Conservation (phyloP, 2,329 filamentous ascomycete genomes). For the Penicillium polonicum region DNA sequence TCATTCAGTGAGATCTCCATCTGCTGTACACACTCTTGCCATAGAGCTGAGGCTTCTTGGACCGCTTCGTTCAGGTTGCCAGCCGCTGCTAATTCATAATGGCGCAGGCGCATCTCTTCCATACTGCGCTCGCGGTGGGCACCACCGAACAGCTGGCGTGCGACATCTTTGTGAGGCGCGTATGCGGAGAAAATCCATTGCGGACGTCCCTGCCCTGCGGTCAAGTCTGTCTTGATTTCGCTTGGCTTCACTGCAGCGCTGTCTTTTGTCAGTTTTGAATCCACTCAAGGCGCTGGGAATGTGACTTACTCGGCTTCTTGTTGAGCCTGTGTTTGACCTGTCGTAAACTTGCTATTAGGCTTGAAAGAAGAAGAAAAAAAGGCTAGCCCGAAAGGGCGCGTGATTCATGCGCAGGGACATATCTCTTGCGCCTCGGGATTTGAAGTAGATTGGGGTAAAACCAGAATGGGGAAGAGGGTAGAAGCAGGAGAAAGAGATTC, state of each 20-base stretch:
- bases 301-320: slow-evolving; percentile 26
- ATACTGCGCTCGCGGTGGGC: slow-evolving; percentile 76
- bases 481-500: not conserved
- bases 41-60: slow-evolving; percentile 55
- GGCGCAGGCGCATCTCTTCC: slow-evolving; percentile 75
- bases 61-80: slow-evolving; percentile 60
- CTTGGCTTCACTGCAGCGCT: slow-evolving; percentile 58
- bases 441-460: not conserved
- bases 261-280: slow-evolving; percentile 24
- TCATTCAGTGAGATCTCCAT: slow-evolving; percentile 70
- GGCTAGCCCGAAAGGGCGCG: not conserved
- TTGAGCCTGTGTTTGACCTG: slow-evolving; percentile 22
- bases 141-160: slow-evolving; percentile 81
- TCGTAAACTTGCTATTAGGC: not conserved
- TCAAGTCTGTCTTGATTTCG: slow-evolving; percentile 65
- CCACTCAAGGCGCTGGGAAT: not conserved
- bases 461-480: not conserved
- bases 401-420: not conserved
- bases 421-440: not conserved
- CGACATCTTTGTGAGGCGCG: slow-evolving; percentile 72
- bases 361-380: not conserved
- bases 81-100: slow-evolving; percentile 63
- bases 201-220: slow-evolving; percentile 62
- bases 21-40: slow-evolving; percentile 65
- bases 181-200: slow-evolving; percentile 87